Base-by-base conservation (phyloP, 345 rosid genomes). In the Melaleuca alternifolia region DNA sequence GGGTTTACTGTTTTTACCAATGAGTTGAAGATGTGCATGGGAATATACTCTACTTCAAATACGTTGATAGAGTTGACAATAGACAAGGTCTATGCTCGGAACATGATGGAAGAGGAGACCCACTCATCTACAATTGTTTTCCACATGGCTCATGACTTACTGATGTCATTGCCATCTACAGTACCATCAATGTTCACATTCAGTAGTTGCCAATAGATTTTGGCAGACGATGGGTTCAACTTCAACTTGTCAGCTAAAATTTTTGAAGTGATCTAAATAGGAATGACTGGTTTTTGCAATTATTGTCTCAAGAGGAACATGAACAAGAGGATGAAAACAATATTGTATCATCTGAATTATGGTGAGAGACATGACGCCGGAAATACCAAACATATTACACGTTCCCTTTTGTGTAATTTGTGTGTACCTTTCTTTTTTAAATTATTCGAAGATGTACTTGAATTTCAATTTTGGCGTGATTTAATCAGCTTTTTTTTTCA, bases 291-390 rank as follows among this genome's bases (percentile, higher is more conserved):
- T 11, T 59, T n/a, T 59, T 59, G 65, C 65, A 59, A 59, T 7
- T 26, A 12, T 26, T 11, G 2, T n/a, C 26, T 26, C 16, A 15
- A 59, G 13, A 59, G 65, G 65, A 59, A 59, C 18, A 1, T 7
- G 33, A 59, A 12, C 8, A 11, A 5, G 8, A 11, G 28, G 9
- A 59, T 26, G 33, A 59, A 11, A 2, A 5, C 1, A 12, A 59
- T 11, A 59, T 26, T n/a, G 0, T 59, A 12, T 59, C 33, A 59
- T 12, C 3, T 59, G 4, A 59, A 59, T 59, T 8, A 12, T 28
- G 15, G 1, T n/a, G 7, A 59, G 2, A 3, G 65, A 2, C 33
- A 12, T 0, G 33, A 59, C 0, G 6, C 3, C 16, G 3, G 26
- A 57, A 26, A 11, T 8, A 59, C 11, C 16, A 59, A 59, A 59